A percentile compares a stretch with the other conserved stretches of the same genome.
phyloP scores from a whole-genome alignment of 176 grass and related monocot genomes.

The Zoysia pacifica region DNA sequence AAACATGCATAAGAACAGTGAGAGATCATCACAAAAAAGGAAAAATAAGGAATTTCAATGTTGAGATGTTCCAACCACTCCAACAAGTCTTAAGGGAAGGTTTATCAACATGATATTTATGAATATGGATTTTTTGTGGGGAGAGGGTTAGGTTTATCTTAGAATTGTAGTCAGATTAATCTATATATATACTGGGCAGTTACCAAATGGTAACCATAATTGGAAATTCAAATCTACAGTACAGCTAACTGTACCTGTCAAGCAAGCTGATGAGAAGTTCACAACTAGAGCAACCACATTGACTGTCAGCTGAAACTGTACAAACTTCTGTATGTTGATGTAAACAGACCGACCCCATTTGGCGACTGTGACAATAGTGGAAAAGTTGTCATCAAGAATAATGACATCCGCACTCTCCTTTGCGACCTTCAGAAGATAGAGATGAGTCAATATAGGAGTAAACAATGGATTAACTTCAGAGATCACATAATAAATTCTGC shows the following conservation, averaged over 20 bases:
- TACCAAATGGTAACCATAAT: no score
- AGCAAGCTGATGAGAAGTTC: conserved; percentile 92
- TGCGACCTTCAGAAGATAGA: conserved; percentile 66
- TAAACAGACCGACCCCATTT: conserved; percentile 97
- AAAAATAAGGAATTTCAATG: no score
- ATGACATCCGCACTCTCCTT: conserved; percentile 99
- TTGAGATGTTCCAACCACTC: no score
- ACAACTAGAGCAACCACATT: conserved; percentile 87
- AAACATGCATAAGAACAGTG: no score
- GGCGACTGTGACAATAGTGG: conserved; percentile 90
- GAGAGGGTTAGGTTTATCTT: no score
- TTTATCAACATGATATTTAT: no score
- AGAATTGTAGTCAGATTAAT: no score
- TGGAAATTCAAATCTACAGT: no score
- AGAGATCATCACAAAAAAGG: conserved; percentile 15
- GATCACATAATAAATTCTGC: not conserved
- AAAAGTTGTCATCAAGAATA: conserved; percentile 96
- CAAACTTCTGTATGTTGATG: conserved; percentile 97
- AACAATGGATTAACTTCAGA: not conserved
- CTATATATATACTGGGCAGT: no score
- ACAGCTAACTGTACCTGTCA: conserved; percentile 49
- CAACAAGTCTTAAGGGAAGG: no score
- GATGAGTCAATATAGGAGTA: not conserved
- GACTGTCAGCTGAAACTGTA: conserved; percentile 94
- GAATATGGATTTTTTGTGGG: no score